Base-by-base conservation (phyloP, 2,329 filamentous ascomycete species). In the Myriosclerotinia duriaeana region DNA sequence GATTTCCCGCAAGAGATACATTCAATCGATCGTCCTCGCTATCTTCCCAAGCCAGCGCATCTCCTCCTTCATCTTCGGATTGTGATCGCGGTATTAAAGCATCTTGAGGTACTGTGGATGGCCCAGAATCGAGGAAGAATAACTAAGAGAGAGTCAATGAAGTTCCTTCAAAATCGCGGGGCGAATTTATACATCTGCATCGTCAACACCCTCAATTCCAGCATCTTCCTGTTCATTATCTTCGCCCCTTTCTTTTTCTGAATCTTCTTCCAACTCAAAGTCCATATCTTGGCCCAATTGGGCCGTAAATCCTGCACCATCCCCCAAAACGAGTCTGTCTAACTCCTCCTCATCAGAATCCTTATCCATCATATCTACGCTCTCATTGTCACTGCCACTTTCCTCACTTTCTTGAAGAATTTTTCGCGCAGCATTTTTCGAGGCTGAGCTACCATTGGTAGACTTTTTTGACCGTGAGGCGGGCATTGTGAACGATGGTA, bases 21-120 rank as follows among this genome's bases (percentile, higher is more conserved):
- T 87, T 86, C 69, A 97, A 81, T 64, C 91, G 86, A 75, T 98
- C 95, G 75, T 99, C 95, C 74, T 99, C 95, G 78, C 93, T 98
- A 77, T 99, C 95, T 72, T 93, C 88, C 95, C 95, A 99, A 1
- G 87, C 91, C 3, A 89, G 83, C 26, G 81, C 80, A 71, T 78
- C 78, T 44, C 77, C 78, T 42, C 78, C 79, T 30, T 81, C 78
- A 2, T 79, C 78, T 14, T 72, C 68, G 1, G 67, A 67, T 20
- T 68, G 48, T n/a, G 50, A 15, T 50, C 50, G 62, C 34, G 67
- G 65, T 66, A 74, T 68, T 8, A 75, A 66, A 50, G 69, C 67
- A 59, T 64, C 67, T n/a, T 68, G 22, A 36, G 71, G 69, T 34
- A 71, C 64, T 38, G 68, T 65, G 46, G 75, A 70, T 65, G 75